phyloP scores from a whole-genome alignment of 2,329 filamentous ascomycete species.

The Emmonsia crescens region DNA sequence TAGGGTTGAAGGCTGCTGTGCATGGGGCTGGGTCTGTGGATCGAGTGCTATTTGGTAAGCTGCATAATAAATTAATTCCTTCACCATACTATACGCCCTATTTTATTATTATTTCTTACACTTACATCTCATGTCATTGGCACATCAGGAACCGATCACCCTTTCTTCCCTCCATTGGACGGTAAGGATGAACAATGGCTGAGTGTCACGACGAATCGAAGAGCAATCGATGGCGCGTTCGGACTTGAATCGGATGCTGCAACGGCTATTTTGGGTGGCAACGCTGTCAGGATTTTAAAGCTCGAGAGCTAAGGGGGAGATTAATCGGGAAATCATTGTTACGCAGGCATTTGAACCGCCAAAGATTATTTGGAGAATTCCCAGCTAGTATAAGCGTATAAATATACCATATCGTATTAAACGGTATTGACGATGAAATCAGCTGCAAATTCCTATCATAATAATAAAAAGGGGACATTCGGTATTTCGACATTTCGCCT shows the following conservation, averaged over 20 bases:
- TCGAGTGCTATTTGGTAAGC: constrained; percentile 32
- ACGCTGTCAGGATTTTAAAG: constrained; percentile 34
- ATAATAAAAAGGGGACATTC: neutral
- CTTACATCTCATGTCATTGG: constrained; percentile 4
- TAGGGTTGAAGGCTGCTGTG: constrained; percentile 60
- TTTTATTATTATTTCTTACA: neutral
- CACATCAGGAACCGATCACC: constrained; percentile 32
- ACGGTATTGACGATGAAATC: neutral
- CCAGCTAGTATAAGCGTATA: neutral
- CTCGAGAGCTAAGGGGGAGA: constrained; percentile 16
- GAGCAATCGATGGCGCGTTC: constrained; percentile 33
- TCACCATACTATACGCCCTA: neutral
- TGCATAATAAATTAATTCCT: neutral
- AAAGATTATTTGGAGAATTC: neutral
- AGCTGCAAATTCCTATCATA: neutral
- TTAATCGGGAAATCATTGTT: neutral
- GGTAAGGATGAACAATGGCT: constrained; percentile 30
- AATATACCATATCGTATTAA: neutral
- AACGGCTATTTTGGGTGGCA: constrained; percentile 33
- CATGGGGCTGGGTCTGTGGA: constrained; percentile 48
- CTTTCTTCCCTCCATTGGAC: constrained; percentile 34
- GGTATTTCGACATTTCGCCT: neutral
- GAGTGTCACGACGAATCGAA: constrained; percentile 38
- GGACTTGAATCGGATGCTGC: constrained; percentile 21
- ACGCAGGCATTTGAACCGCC: neutral